Conservation (phyloP, 2,329 filamentous ascomycete species). For the Diaporthe citri region DNA sequence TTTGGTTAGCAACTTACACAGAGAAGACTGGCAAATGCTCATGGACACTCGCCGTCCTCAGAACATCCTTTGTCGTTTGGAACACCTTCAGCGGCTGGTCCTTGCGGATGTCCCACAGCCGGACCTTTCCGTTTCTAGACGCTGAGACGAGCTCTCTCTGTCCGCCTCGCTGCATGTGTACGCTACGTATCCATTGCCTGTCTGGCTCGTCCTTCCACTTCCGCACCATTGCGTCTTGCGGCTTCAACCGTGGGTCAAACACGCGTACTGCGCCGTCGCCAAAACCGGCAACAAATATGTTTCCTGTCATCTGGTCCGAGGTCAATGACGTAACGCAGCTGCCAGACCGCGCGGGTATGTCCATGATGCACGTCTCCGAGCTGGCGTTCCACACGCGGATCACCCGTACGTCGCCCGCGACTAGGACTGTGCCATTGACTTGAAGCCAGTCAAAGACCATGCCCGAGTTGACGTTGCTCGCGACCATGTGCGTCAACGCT, state of each 20-base stretch:
- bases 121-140: conserved; percentile 92
- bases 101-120: conserved; percentile 95
- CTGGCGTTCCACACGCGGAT: conserved; percentile 97
- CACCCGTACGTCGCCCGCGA: conserved; percentile 94
- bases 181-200: conserved; percentile 93
- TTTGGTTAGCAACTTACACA: conserved; percentile 72
- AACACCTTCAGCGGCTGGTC: conserved; percentile 81
- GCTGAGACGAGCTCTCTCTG: conserved; percentile 91
- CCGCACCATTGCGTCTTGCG: conserved; percentile 92
- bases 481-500: conserved; percentile 91
- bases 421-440: conserved; percentile 93
- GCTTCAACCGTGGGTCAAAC: conserved; percentile 88
- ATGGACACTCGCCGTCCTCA: conserved; percentile 90
- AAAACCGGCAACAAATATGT: conserved; percentile 95
- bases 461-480: conserved; percentile 93
- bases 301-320: conserved; percentile 97
- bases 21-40: conserved; percentile 97
- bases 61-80: conserved; percentile 79
- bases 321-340: conserved; percentile 97
- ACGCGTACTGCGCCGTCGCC: conserved; percentile 95
- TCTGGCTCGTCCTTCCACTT: conserved; percentile 93
- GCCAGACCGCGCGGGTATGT: conserved; percentile 93
- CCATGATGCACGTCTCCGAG: conserved; percentile 90
- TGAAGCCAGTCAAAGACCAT: conserved; percentile 99
- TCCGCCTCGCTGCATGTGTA: conserved; percentile 96